A percentile compares a stretch with the other conserved stretches of the same genome.
Conservation (phyloP, 2,329 filamentous ascomycete species). For the Claviceps sp. region DNA sequence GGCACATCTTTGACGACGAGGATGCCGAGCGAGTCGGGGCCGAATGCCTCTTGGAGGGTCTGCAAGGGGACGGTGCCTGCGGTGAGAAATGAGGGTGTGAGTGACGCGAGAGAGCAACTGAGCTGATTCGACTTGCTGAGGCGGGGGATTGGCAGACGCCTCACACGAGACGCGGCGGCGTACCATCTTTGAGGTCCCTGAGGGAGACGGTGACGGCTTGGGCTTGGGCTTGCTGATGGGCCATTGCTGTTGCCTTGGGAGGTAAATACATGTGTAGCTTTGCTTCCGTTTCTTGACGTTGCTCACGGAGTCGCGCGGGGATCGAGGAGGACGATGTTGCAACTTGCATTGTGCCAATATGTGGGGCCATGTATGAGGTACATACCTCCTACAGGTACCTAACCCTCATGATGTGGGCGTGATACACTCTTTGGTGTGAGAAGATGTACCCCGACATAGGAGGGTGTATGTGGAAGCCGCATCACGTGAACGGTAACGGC, state of each 20-base stretch:
- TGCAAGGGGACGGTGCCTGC: conserved; percentile 54
- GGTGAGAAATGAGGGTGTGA: conserved; percentile 1
- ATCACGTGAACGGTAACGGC: no score
- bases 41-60: conserved; percentile 67
- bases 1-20: conserved; percentile 85
- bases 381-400: no score
- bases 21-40: conserved; percentile 79
- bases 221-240: conserved; percentile 30
- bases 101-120: neutral
- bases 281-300: neutral
- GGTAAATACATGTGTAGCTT: neutral
- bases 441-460: no score
- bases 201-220: conserved; percentile 47
- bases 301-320: no score
- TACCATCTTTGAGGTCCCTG: conserved; percentile 46
- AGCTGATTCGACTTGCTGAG: no score
- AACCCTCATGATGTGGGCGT: no score
- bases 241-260: conserved; percentile 20
- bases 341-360: no score
- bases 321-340: no score
- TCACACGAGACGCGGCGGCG: conserved; percentile 6
- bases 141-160: no score
- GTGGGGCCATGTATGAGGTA: no score
- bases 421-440: no score
- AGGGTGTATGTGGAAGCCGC: no score